These are phyloP conservation scores for Porcisia hertigi DNA, from an alignment of 208 protist species.

Conservation along the genomic window DNA sequence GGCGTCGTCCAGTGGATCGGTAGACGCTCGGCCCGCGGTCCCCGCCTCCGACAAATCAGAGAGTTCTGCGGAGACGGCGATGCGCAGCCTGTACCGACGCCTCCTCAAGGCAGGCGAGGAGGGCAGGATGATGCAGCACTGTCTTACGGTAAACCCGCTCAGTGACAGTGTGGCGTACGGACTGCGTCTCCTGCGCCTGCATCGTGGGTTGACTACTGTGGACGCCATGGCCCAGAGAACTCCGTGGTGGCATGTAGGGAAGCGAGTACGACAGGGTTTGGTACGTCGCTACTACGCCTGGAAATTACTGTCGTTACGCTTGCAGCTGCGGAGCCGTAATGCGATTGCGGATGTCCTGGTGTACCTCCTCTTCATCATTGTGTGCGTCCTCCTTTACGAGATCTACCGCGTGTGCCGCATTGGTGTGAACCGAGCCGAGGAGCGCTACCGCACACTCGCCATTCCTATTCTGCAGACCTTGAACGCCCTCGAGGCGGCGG, in stretches of 20 bases:
- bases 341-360: conserved; percentile 80
- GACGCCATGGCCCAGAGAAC: conserved; percentile 34
- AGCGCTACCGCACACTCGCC: conserved; percentile 74
- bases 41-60: background rate
- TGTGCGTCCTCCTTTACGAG: conserved; percentile 75
- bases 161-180: conserved; percentile 59
- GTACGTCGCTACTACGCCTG: conserved; percentile 62
- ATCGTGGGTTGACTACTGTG: conserved; percentile 65
- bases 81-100: conserved; percentile 69
- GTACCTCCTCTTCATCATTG: conserved; percentile 61
- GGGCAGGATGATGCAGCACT: conserved; percentile 62
- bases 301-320: conserved; percentile 56
- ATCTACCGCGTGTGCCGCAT: conserved; percentile 82
- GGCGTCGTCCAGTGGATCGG: conserved; percentile 6
- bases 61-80: conserved; percentile 4
- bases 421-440: conserved; percentile 70
- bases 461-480: conserved; percentile 85
- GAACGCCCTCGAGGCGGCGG: conserved; percentile 68
- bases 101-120: conserved; percentile 80
- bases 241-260: conserved; percentile 37
- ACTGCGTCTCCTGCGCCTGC: conserved; percentile 57
- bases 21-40: background rate
- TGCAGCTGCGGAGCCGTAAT: conserved; percentile 59
- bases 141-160: conserved; percentile 53
- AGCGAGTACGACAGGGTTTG: conserved; percentile 33